Base-by-base conservation (phyloP, 305 asterid genomes). In the Fraxinus platypoda region DNA sequence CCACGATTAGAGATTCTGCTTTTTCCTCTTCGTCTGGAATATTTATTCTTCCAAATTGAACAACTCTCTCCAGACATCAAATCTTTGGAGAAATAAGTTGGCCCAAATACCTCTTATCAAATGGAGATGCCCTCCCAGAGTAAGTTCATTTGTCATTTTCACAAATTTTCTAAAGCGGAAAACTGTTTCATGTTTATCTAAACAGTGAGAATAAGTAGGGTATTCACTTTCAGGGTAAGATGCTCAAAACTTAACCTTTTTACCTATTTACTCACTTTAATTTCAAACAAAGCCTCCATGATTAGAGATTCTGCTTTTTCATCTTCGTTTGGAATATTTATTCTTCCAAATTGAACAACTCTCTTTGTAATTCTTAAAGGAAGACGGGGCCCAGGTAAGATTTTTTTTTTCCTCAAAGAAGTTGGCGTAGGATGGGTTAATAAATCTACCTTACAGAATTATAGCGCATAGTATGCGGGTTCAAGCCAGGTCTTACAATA, bases 91-190 rank as follows among this genome's bases (percentile, higher is more conserved):
- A 76, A 88, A 83, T 41, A 91, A 90, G 85, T 70, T 92, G 81
- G 87, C 97, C 82, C 98, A 93, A 84, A 88, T 92, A 81, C 95
- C 98, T 72, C 80, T 93, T 38, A 46, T 88, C 77, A 91, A 91
- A 85, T 95, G 98, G 98, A 87, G 80, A 80, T 83, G 90, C 83
- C 98, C 98, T 83, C 93, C 91, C 9, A 87, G 87, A 85, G 99
- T 95, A 82, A 84, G 97, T 88, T 70, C 43, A 17, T 1, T 68
- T 33, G 62, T 64, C 33, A 19, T 54, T 33, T 23, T 76, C 21
- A 35, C 78, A 17, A 76, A 49, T 52, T 68, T 68, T 49, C 78
- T 80, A 3, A n/a, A 59, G 54, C 38, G 54, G 38, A 21, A 78
- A 59, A 59, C 30, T 49, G 1, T 72, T 34, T 59, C 30, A 52